Percentiles rank a stretch among this genome's conserved stretches.
Evolutionary conservation across 2,329 filamentous ascomycete species (phyloP).

Genomic region (Sporothrix brunneoviolacea): DNA sequence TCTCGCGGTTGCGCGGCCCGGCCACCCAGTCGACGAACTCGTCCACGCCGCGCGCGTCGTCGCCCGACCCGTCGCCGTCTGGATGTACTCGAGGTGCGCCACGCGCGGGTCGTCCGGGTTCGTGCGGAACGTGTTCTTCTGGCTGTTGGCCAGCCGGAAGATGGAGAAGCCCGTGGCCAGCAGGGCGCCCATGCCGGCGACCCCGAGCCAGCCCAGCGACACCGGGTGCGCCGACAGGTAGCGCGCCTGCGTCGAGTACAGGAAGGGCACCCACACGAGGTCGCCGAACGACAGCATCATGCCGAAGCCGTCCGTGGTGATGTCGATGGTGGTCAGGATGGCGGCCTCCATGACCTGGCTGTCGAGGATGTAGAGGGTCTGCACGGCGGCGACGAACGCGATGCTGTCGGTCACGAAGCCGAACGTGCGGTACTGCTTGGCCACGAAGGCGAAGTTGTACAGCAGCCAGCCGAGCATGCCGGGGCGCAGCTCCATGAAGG

Average conservation of each 20-base stretch:
- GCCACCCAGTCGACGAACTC: too few species aligned
- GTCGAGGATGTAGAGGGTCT: conserved; percentile 78
- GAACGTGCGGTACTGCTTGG: conserved; percentile 79
- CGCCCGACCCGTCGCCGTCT: conserved; percentile 75
- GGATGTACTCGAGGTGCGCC: conserved; percentile 74
- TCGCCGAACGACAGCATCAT: conserved; percentile 94
- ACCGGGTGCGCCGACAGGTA: conserved; percentile 80
- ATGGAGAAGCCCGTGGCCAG: conserved; percentile 74
- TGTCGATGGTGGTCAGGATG: conserved; percentile 88
- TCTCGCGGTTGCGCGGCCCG: too few species aligned
- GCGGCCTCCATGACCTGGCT: conserved; percentile 80
- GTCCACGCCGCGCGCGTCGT: too few species aligned
- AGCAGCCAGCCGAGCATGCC: conserved; percentile 86
- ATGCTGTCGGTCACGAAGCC: conserved; percentile 84
- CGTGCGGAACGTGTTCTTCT: conserved; percentile 91
- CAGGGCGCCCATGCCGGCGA: conserved; percentile 58
- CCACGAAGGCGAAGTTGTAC: conserved; percentile 75
- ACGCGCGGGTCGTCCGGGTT: conserved; percentile 76
- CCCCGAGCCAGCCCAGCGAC: conserved; percentile 63
- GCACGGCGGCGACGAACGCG: conserved; percentile 67
- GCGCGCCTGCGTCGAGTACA: conserved; percentile 76
- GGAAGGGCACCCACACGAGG: conserved; percentile 85
- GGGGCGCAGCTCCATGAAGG: conserved; percentile 84
- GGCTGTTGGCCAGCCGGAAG: conserved; percentile 87
- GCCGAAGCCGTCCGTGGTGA: conserved; percentile 87